These are phyloP conservation scores for Candida loeiensis DNA, from an alignment of 805 yeast species.

Conservation along the genomic window DNA sequence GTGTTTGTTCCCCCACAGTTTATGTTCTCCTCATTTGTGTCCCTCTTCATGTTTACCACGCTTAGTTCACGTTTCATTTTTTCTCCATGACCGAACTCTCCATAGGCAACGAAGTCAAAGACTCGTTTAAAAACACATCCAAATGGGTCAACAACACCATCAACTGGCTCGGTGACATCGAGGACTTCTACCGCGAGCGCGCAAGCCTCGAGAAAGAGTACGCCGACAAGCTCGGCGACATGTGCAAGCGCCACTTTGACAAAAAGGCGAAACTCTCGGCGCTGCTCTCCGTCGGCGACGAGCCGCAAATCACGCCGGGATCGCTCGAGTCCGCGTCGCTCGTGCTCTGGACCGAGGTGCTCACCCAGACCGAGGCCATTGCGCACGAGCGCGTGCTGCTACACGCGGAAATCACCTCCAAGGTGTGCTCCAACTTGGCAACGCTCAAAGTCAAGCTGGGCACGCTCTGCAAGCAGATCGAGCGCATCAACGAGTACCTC, in stretches of 20 bases:
- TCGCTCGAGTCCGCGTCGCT: slow-evolving; percentile 83
- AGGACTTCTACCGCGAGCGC: slow-evolving; percentile 78
- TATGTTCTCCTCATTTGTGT: no score
- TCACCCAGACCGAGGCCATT: slow-evolving; percentile 76
- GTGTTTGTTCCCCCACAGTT: background rate
- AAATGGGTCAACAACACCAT: slow-evolving; percentile 77
- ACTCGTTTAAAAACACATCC: slow-evolving; percentile 71
- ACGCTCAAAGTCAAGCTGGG: slow-evolving; percentile 53
- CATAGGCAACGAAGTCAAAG: slow-evolving; percentile 74
- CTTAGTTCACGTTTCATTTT: background rate
- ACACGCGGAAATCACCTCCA: slow-evolving; percentile 54
- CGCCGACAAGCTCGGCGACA: slow-evolving; percentile 57
- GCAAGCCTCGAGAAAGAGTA: slow-evolving; percentile 82
- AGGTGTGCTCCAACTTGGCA: slow-evolving; percentile 58
- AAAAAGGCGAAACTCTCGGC: slow-evolving; percentile 71
- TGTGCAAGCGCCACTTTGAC: slow-evolving; percentile 67
- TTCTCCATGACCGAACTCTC: slow-evolving; percentile 16
- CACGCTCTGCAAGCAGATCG: slow-evolving; percentile 52
- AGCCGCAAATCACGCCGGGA: slow-evolving; percentile 90
- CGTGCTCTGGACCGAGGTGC: slow-evolving; percentile 86
- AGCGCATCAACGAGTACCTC: slow-evolving; percentile 57
- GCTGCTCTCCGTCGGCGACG: slow-evolving; percentile 79
- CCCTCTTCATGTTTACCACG: no score
- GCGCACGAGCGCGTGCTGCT: slow-evolving; percentile 64
- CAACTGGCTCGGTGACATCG: slow-evolving; percentile 74